Percentiles rank a stretch among this genome's conserved stretches.
Evolutionary conservation across 306 rosid genomes (phyloP).

Genomic region (Echinosophora koreensis): DNA sequence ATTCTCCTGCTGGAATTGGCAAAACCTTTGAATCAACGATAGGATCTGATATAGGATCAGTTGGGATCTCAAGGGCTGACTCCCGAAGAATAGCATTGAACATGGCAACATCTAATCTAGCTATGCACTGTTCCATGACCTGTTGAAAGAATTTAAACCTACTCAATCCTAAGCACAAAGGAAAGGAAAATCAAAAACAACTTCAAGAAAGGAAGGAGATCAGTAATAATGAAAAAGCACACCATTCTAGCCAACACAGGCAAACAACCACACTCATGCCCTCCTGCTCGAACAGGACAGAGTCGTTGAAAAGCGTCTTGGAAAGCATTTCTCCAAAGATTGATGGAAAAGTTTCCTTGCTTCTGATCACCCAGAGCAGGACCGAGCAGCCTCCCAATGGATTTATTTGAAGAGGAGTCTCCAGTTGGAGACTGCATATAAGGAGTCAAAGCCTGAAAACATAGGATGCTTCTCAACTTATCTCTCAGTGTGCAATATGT

Average conservation of each 20-base stretch:
- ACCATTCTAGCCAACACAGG: conserved; percentile 91
- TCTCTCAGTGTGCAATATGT: background rate
- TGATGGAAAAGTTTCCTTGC: conserved; percentile 86
- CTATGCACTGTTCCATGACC: conserved; percentile 91
- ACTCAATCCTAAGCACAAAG: conserved; percentile 38
- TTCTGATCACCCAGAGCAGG: conserved; percentile 87
- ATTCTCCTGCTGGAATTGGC: conserved; percentile 95
- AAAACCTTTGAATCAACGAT: conserved; percentile 88
- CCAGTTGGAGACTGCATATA: conserved; percentile 78
- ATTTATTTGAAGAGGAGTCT: conserved; percentile 53
- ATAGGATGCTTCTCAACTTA: conserved; percentile 37
- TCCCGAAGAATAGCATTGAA: conserved; percentile 96
- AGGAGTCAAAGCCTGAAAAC: conserved; percentile 89
- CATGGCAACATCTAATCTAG: conserved; percentile 95
- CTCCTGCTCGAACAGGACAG: conserved; percentile 96
- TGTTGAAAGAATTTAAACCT: conserved; percentile 50
- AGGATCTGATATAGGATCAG: conserved; percentile 98
- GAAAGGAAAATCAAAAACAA: conserved; percentile 31
- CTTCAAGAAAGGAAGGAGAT: conserved; percentile 31
- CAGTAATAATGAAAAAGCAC: conserved; percentile 20
- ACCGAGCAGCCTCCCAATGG: conserved; percentile 65
- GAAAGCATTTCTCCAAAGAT: conserved; percentile 87
- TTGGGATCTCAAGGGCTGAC: conserved; percentile 93
- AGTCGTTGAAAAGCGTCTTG: conserved; percentile 89
- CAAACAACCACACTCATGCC: conserved; percentile 98